Evolutionary conservation across 192 early-diverging fungal species (phyloP), one percentile per base, ranked within the genome.

Genomic region (Coemansia furcata): DNA sequence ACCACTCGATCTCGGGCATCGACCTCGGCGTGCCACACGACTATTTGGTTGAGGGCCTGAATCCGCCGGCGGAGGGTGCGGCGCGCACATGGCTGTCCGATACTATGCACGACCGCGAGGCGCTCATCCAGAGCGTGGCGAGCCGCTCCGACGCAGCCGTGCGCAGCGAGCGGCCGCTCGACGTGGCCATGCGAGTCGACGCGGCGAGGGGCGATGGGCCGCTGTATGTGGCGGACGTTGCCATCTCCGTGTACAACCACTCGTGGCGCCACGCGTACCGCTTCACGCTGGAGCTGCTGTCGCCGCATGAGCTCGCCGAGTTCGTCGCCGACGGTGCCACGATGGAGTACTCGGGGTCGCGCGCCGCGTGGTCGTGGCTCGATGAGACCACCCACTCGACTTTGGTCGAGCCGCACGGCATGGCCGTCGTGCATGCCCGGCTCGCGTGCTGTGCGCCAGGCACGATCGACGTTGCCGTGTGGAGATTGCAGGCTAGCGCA

Each of bases 1-100:
- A 98, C 69, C 95, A 96, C 62, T 94, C 92, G 47, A 94, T 97
- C 60, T 90, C 93, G 23, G 95, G 95, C 17, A 94, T 96, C 50
- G 96, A 97, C 66, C 73, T 96, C 5, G 89, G 90, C 5, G 87
- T 95, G 26, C 93, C 88, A 21, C 86, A 88, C 60, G 88, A 90
- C 63, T 89, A 87, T 9, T 84, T 91, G 67, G 85, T 84, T 65
- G 86, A 78, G 57, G 63, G 78, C 23, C 55, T 80, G 54, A 80
- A 63, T 65, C 76, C 74, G 63, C 82, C 55, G 66, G 58, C 67
- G 44, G 66, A 84, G 69, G 80, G 84, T 66, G 77, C 86, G 30
- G 74, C 78, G 39, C 75, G 80, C 14, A 62, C 70, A 3, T 75
- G 76, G 80, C 59, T 83, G 37, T 69, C 66, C 7, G 72, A 83